phyloP scores from a whole-genome alignment of 495 filamentous ascomycete species.

The Neurospora sp. region DNA sequence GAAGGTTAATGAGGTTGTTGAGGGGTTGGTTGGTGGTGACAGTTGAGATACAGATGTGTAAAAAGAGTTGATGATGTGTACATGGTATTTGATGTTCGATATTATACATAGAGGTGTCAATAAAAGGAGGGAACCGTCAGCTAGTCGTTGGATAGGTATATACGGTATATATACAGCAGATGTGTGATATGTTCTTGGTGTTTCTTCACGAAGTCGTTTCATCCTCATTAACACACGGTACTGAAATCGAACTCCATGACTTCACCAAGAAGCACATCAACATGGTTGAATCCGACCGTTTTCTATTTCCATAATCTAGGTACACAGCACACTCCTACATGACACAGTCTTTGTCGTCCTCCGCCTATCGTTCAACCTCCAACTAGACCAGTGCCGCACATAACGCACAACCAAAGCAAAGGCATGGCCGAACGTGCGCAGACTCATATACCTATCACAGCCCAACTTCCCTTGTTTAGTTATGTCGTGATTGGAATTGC shows the following conservation, averaged over 20 bases:
- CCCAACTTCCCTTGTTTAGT: too few species aligned
- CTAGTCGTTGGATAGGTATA: background rate
- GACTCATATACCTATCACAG: background rate
- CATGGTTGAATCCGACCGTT: background rate
- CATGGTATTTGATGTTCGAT: background rate
- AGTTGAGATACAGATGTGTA: background rate
- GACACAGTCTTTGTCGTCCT: background rate
- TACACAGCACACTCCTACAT: background rate
- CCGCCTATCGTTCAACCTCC: background rate
- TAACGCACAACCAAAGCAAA: background rate
- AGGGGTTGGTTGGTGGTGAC: background rate
- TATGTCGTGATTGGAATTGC: background rate
- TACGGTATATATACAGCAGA: background rate
- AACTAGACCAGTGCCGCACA: background rate
- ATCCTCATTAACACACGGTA: background rate
- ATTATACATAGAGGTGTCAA: background rate
- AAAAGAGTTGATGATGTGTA: background rate
- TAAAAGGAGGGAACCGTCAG: background rate
- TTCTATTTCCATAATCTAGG: background rate
- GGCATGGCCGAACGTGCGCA: background rate
- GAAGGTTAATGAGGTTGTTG: conserved; percentile 12
- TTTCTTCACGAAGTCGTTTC: background rate
- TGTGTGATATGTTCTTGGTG: background rate
- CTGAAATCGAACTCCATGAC: background rate
- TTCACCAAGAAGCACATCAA: background rate